Conservation (phyloP, 208 protist species). For the Leishmania arabica region DNA sequence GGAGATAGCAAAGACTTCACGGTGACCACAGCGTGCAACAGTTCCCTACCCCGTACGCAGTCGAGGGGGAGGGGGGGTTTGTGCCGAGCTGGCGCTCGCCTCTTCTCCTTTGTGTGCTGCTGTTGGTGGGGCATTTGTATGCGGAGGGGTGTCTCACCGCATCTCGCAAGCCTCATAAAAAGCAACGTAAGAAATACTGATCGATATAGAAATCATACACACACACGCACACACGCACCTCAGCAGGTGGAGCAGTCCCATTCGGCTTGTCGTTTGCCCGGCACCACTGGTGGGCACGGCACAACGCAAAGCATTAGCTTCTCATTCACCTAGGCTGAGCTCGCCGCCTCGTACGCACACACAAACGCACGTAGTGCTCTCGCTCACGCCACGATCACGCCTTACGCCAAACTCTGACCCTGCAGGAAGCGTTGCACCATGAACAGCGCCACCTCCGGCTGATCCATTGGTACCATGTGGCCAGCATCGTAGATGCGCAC, state of each 20-base stretch:
- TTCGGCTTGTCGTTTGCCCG: background rate
- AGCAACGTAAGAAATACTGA: background rate
- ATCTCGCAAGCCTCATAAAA: background rate
- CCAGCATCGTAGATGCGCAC: conserved; percentile 81
- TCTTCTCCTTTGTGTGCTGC: no score
- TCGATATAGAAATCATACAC: background rate
- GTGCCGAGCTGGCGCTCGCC: no score
- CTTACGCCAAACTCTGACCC: conserved; percentile 6
- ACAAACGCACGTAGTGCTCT: background rate
- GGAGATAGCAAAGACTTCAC: no score
- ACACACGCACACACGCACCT: background rate
- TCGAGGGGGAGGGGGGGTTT: no score
- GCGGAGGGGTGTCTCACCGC: background rate
- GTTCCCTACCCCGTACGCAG: no score
- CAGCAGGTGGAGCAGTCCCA: background rate
- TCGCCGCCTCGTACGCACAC: background rate
- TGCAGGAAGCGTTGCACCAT: conserved; percentile 61
- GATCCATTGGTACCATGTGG: conserved; percentile 91
- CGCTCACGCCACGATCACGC: background rate
- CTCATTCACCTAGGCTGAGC: background rate
- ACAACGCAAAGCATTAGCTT: background rate
- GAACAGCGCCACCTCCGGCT: conserved; percentile 54
- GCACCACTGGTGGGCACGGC: background rate
- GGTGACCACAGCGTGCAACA: no score
- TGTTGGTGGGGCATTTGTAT: no score